Percentiles rank a stretch among this genome's conserved stretches.
Conservation (phyloP, 2,329 filamentous ascomycete genomes). For the Penicillium freii region DNA sequence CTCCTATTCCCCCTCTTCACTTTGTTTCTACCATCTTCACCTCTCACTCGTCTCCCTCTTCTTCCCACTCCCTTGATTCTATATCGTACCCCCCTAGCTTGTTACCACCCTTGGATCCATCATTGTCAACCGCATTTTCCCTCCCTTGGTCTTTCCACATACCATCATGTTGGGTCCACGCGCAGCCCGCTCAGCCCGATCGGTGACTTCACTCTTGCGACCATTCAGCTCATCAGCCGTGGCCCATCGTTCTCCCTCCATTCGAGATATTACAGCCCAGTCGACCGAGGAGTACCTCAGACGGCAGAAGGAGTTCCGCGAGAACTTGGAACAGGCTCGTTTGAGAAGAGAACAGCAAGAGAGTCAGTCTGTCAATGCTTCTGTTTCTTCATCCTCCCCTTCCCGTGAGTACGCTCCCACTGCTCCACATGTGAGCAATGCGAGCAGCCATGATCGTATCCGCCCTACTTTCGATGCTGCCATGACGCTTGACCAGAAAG, state of each 20-base stretch:
- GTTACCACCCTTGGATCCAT: neutral
- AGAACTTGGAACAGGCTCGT: conserved; percentile 72
- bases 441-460: conserved; percentile 35
- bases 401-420: conserved; percentile 45
- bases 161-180: conserved; percentile 47
- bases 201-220: conserved; percentile 51
- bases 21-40: conserved; percentile 2
- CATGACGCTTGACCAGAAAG: conserved; percentile 43
- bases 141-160: conserved; percentile 5
- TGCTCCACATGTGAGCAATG: conserved; percentile 48
- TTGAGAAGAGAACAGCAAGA: conserved; percentile 76
- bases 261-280: conserved; percentile 78
- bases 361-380: conserved; percentile 65
- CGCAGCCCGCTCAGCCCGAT: conserved; percentile 52
- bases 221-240: conserved; percentile 58
- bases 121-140: neutral
- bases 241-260: conserved; percentile 62
- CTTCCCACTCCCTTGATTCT: conserved; percentile 6
- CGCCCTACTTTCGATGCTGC: conserved; percentile 41
- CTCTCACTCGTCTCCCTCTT: conserved; percentile 4
- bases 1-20: conserved; percentile 4
- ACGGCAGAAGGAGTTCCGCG: conserved; percentile 83
- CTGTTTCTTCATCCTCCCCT: conserved; percentile 45
- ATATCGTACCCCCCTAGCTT: conserved; percentile 9
- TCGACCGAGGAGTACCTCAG: conserved; percentile 73